Evolutionary conservation across 768 basidiomycete species (phyloP).

Genomic region (Lanmaoa pseudosensibilis): DNA sequence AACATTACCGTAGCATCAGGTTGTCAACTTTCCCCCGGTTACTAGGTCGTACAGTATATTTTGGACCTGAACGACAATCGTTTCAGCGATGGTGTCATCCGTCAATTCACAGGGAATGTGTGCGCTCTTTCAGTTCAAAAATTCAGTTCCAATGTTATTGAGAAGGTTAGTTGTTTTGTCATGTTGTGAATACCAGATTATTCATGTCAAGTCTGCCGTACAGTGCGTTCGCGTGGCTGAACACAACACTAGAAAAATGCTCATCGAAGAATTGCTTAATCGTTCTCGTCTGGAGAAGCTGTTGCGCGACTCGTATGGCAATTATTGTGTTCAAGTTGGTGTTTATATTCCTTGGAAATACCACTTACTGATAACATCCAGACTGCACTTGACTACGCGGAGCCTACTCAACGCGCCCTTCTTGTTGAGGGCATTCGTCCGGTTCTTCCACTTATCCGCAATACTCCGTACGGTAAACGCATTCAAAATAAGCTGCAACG

Average conservation of each 20-base stretch:
- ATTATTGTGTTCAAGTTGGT: constrained; percentile 88
- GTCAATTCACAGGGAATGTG: constrained; percentile 96
- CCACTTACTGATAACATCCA: constrained; percentile 36
- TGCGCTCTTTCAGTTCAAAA: constrained; percentile 98
- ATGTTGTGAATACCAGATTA: background rate
- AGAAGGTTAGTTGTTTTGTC: constrained; percentile 60
- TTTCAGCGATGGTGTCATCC: constrained; percentile 96
- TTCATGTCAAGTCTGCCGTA: background rate
- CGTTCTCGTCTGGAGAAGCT: constrained; percentile 94
- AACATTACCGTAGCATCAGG: background rate
- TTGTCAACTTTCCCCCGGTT: constrained; percentile 5
- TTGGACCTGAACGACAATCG: constrained; percentile 97
- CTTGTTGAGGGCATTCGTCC: constrained; percentile 98
- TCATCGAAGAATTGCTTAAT: constrained; percentile 94
- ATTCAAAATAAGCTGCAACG: constrained; percentile 99
- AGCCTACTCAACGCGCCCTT: constrained; percentile 86
- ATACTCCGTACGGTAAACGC: constrained; percentile 98
- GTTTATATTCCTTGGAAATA: constrained; percentile 1
- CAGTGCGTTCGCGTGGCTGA: constrained; percentile 93
- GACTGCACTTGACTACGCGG: constrained; percentile 98
- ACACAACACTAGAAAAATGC: constrained; percentile 87
- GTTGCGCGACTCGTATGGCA: constrained; percentile 93
- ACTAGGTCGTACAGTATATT: constrained; percentile 95
- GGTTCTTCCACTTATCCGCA: constrained; percentile 96
- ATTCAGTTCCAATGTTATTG: constrained; percentile 98